phyloP scores from a whole-genome alignment of 768 basidiomycete species.

The Tulasnella sp. region DNA sequence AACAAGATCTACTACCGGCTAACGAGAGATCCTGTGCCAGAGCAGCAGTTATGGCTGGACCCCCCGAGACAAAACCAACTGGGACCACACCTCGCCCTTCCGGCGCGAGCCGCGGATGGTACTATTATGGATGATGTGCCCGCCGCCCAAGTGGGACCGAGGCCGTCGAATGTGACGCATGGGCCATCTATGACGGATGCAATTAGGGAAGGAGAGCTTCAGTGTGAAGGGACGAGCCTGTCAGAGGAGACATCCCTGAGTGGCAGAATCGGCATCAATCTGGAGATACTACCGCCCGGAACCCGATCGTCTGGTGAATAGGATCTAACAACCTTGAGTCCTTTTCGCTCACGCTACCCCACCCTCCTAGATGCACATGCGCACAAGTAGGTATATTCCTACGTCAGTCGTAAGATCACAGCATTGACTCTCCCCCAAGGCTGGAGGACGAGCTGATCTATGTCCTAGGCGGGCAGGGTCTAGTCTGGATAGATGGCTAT shows the following conservation, averaged over 20 bases:
- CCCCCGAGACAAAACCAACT: slow-evolving; percentile 18
- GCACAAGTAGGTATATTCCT: background rate
- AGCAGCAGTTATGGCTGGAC: slow-evolving; percentile 13
- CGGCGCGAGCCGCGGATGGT: slow-evolving; percentile 7
- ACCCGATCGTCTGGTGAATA: slow-evolving; percentile 19
- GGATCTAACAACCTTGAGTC: background rate
- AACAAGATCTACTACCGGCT: slow-evolving; percentile 15
- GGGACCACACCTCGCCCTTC: slow-evolving; percentile 19
- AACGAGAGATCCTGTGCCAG: background rate
- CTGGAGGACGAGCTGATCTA: slow-evolving; percentile 20
- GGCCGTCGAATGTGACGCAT: slow-evolving; percentile 19
- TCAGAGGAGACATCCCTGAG: slow-evolving; percentile 18
- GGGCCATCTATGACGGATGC: slow-evolving; percentile 10
- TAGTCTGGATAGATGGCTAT: slow-evolving; percentile 20
- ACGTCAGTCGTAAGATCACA: background rate
- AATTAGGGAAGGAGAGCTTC: slow-evolving; percentile 19
- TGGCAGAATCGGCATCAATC: slow-evolving; percentile 18
- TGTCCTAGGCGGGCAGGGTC: slow-evolving; percentile 17
- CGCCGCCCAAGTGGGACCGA: background rate
- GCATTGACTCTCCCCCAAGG: slow-evolving; percentile 17
- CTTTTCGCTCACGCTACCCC: background rate
- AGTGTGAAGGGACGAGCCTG: slow-evolving; percentile 19
- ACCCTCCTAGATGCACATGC: slow-evolving; percentile 10
- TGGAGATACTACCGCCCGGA: slow-evolving; percentile 20
- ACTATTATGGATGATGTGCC: slow-evolving; percentile 14